Percentiles rank a stretch among this genome's conserved stretches.
Conservation (phyloP, 139 green algal species). For the Ettlia oleoabundans region DNA sequence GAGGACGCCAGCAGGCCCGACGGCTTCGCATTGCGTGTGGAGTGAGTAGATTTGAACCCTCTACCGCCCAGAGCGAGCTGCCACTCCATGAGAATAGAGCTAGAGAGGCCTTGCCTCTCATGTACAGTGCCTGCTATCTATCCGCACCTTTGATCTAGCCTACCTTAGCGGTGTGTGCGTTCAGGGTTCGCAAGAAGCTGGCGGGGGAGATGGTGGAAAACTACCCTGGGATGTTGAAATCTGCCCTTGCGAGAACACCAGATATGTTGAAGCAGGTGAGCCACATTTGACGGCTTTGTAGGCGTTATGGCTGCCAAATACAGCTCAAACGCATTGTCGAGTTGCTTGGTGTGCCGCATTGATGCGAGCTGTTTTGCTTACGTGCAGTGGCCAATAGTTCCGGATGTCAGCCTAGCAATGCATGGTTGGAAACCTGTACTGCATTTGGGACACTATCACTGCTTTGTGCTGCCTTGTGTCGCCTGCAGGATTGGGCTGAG, state of each 20-base stretch:
- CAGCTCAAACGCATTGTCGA: too few species aligned
- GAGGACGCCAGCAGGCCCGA: neutral
- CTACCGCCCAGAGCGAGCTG: neutral
- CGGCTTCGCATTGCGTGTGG: conserved; percentile 5
- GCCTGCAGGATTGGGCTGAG: too few species aligned
- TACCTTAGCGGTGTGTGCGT: too few species aligned
- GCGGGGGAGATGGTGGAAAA: neutral
- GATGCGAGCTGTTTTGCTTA: neutral
- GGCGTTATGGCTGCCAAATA: neutral
- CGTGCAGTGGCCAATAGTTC: too few species aligned
- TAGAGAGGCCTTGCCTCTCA: too few species aligned
- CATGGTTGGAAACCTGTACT: too few species aligned
- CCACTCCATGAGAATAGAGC: neutral
- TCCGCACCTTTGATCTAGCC: too few species aligned
- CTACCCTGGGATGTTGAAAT: conserved; percentile 15
- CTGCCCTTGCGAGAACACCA: neutral
- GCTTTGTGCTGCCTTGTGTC: too few species aligned
- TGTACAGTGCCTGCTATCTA: too few species aligned
- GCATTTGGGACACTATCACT: neutral
- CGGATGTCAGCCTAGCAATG: too few species aligned
- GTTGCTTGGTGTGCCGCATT: neutral
- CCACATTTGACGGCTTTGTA: neutral
- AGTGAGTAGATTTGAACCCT: conserved; percentile 18
- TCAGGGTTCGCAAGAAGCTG: too few species aligned
- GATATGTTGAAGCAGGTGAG: neutral